Percentiles rank a stretch among this genome's conserved stretches.
Conservation (phyloP, 352 stramenopile genomes). For the Phytophthora meadii region DNA sequence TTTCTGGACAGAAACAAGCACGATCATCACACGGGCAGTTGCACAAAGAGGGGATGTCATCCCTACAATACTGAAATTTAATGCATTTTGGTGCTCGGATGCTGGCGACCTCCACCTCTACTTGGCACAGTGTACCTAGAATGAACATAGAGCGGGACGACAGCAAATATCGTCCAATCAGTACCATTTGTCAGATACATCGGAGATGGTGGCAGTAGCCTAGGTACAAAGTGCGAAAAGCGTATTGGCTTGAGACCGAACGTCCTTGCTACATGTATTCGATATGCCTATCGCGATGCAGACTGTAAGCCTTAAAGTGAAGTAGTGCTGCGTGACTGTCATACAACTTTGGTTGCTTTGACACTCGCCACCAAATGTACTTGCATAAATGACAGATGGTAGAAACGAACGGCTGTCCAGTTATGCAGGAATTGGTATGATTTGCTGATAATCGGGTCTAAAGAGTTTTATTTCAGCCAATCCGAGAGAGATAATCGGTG, state of each 20-base stretch:
- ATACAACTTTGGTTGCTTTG: background rate
- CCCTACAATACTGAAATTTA: background rate
- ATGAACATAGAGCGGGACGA: background rate
- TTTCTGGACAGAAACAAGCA: conserved; percentile 25
- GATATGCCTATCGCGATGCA: background rate
- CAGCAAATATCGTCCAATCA: conserved; percentile 14
- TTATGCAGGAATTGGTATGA: background rate
- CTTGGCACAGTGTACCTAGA: conserved; percentile 7
- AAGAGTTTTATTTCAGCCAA: conserved; percentile 11
- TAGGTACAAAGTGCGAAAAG: no score
- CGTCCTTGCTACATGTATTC: background rate
- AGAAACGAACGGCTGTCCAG: conserved; percentile 23
- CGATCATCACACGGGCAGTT: conserved; percentile 2
- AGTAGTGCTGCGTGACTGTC: background rate
- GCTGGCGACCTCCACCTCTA: background rate
- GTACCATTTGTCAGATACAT: background rate
- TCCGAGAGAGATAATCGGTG: conserved; percentile 1
- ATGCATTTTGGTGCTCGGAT: background rate
- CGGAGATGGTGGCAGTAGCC: background rate
- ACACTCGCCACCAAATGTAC: conserved; percentile 8
- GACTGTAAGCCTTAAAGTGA: background rate
- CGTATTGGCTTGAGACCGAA: no score
- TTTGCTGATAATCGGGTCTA: conserved; percentile 8
- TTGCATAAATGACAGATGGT: background rate
- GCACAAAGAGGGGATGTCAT: background rate